phyloP scores from a whole-genome alignment of 139 green algal genomes.

The Trebouxia sp. region DNA sequence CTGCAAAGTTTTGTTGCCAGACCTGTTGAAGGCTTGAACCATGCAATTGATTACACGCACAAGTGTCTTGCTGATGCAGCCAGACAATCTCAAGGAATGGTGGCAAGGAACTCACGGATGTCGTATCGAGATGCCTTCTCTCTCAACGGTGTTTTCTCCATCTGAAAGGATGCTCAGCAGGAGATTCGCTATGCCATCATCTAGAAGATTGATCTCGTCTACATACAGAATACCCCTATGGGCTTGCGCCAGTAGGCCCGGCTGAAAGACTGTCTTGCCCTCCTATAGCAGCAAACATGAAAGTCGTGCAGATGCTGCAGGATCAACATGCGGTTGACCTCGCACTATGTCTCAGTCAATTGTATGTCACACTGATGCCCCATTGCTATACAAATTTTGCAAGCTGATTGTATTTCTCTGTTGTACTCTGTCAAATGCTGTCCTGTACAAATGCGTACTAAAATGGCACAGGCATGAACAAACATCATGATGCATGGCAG shows the following conservation, averaged over 20 bases:
- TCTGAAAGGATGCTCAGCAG: constrained; percentile 95
- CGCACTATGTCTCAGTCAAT: no score
- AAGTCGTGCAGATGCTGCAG: neutral
- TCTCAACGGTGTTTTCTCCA: constrained; percentile 95
- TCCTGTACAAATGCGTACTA: no score
- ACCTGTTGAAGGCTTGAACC: no score
- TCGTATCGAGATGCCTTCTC: constrained; percentile 94
- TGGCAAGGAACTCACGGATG: constrained; percentile 83
- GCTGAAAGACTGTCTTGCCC: constrained; percentile 97
- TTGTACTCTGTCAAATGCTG: no score
- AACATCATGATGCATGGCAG: no score
- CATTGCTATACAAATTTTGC: no score
- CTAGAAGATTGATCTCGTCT: constrained; percentile 98
- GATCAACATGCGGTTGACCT: no score
- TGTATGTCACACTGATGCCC: neutral
- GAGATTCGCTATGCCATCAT: constrained; percentile 98
- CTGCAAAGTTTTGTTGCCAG: no score
- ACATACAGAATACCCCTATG: constrained; percentile 93
- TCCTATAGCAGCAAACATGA: constrained; percentile 50
- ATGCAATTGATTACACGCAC: no score
- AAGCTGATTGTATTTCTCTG: no score
- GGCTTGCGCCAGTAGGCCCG: constrained; percentile 94
- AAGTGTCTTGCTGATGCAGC: neutral
- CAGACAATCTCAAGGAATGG: neutral
- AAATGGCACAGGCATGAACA: no score